phyloP scores from a whole-genome alignment of 768 basidiomycete genomes.

The Lactifluus rugatus region DNA sequence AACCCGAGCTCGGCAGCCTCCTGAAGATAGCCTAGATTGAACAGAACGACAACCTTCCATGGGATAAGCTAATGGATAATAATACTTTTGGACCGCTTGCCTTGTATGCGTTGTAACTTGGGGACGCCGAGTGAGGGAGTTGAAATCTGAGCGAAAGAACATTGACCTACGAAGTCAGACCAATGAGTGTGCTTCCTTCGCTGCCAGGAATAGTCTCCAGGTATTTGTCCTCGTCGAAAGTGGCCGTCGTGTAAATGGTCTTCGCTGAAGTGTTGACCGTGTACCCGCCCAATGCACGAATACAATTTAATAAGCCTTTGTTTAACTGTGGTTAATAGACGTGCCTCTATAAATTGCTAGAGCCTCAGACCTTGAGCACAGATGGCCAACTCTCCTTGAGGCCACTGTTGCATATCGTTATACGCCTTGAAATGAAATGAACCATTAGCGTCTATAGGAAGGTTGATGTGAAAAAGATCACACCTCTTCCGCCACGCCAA shows the following conservation, averaged over 20 bases:
- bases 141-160: neutral
- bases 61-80: neutral
- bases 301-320: slow-evolving; percentile 48
- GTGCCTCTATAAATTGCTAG: neutral
- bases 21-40: slow-evolving; percentile 46
- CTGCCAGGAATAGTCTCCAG: slow-evolving; percentile 33
- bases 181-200: slow-evolving; percentile 42
- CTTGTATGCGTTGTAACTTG: slow-evolving; percentile 60
- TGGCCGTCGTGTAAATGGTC: slow-evolving; percentile 51
- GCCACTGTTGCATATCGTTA: slow-evolving; percentile 47
- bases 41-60: slow-evolving; percentile 49
- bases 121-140: neutral
- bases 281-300: slow-evolving; percentile 55
- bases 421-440: slow-evolving; percentile 34
- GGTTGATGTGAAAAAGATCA: neutral
- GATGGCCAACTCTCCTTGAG: slow-evolving; percentile 42
- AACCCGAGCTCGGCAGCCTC: slow-evolving; percentile 60
- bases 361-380: slow-evolving; percentile 40
- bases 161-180: slow-evolving; percentile 46
- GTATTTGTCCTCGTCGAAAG: slow-evolving; percentile 48
- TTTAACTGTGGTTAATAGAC: neutral
- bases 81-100: slow-evolving; percentile 23
- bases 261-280: slow-evolving; percentile 40
- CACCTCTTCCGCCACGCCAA: slow-evolving; percentile 55
- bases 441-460: neutral